Evolutionary conservation across 2,329 filamentous ascomycete species (phyloP).

Genomic region (Calonectria fujianensis): DNA sequence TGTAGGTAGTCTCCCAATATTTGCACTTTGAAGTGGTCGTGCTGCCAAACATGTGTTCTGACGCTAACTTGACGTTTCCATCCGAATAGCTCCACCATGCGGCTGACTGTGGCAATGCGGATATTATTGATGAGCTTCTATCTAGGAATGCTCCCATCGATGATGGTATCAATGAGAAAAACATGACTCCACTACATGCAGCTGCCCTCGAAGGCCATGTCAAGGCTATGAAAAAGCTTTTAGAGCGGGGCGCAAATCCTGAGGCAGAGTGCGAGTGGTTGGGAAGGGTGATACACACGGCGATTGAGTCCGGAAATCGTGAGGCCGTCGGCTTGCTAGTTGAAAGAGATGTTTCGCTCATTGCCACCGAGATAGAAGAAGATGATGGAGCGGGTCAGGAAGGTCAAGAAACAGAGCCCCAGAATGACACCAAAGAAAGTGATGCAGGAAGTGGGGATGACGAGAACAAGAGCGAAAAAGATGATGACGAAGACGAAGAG

Average conservation of each 20-base stretch:
- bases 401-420: background rate
- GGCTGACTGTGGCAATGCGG: slow-evolving; percentile 36
- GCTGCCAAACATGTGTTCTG: too few relatives aligned
- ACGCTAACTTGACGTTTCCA: too few relatives aligned
- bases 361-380: slow-evolving; percentile 41
- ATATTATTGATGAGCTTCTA: slow-evolving; percentile 43
- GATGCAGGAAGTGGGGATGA: background rate
- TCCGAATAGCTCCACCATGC: slow-evolving; percentile 42
- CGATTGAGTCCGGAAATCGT: slow-evolving; percentile 64
- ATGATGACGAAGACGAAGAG: slow-evolving; percentile 14
- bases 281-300: slow-evolving; percentile 62
- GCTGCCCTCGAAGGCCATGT: slow-evolving; percentile 62
- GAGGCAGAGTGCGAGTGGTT: slow-evolving; percentile 55
- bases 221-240: slow-evolving; percentile 63
- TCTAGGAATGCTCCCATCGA: slow-evolving; percentile 40
- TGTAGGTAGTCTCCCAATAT: too few relatives aligned
- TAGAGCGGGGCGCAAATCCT: slow-evolving; percentile 61
- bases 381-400: slow-evolving; percentile 49
- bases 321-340: slow-evolving; percentile 64
- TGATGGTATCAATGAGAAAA: slow-evolving; percentile 57
- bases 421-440: slow-evolving; percentile 2
- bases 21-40: too few relatives aligned
- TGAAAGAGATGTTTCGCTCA: slow-evolving; percentile 60
- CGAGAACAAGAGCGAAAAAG: background rate
- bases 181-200: slow-evolving; percentile 62